phyloP scores from a whole-genome alignment of 2,329 filamentous ascomycete genomes.

The Pseudogymnoascus sp. region DNA sequence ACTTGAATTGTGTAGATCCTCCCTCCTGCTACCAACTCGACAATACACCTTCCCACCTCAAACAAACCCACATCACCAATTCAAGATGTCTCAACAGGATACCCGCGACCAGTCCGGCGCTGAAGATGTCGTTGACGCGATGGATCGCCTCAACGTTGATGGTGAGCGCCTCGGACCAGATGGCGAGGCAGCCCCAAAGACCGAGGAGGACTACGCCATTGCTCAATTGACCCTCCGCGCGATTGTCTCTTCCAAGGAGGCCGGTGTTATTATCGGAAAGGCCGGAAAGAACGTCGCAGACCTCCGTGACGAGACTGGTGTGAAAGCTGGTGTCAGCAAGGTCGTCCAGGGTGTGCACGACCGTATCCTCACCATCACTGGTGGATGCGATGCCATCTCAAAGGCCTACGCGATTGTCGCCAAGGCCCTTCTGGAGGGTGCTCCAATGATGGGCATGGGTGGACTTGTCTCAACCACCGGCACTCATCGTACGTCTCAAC shows the following conservation, averaged over 20 bases:
- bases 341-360: slow-evolving; percentile 97
- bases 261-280: slow-evolving; percentile 98
- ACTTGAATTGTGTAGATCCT: background rate
- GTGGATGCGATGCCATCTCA: slow-evolving; percentile 78
- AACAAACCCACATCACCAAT: background rate
- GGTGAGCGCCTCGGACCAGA: slow-evolving; percentile 54
- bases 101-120: slow-evolving; percentile 23
- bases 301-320: slow-evolving; percentile 91
- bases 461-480: slow-evolving; percentile 79
- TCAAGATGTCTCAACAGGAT: slow-evolving; percentile 28
- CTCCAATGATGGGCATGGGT: slow-evolving; percentile 92
- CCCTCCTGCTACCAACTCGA: background rate
- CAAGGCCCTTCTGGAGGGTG: slow-evolving; percentile 83
- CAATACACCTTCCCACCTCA: background rate
- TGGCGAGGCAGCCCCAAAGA: slow-evolving; percentile 75
- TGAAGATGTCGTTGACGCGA: slow-evolving; percentile 51
- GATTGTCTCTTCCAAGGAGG: slow-evolving; percentile 98
- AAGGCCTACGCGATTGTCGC: slow-evolving; percentile 92
- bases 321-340: slow-evolving; percentile 97
- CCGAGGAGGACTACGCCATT: slow-evolving; percentile 93
- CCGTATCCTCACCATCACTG: slow-evolving; percentile 91
- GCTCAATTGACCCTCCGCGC: slow-evolving; percentile 89
- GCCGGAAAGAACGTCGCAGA: slow-evolving; percentile 97
- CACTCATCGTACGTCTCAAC: slow-evolving; percentile 73
- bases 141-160: slow-evolving; percentile 60